Base-by-base conservation (phyloP, 208 protist genomes). In the Angomonas ambiguus region DNA sequence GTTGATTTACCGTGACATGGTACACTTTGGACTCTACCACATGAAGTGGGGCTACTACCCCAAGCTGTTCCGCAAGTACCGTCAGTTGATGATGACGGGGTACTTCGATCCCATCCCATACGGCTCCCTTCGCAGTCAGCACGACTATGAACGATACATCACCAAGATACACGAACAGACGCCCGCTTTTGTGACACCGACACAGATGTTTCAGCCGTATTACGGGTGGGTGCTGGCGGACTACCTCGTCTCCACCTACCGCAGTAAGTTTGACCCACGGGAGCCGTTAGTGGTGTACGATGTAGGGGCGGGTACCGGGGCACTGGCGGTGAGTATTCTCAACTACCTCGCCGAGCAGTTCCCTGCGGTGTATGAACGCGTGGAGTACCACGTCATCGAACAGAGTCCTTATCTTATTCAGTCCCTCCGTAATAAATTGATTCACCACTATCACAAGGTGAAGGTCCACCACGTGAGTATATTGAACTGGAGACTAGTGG, bases 231-330 rank as follows among this genome's bases (percentile, higher is more conserved):
- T 92, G 18, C 49, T 96, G 30, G 88, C 86, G 1, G 88, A 96
- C 60, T 94, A 96, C 68, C 60, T 96, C 10, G 77, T 94, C 2
- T 87, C 83, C n/a, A 87, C 82, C 18, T 65, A 82, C 69, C 74
- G 85, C 34, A 77, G 77, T 10, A 93, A 93, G 76, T 92, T 93
- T 67, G 86, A 93, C 58, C 84, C 86, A 11, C 80, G 85, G 1
- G 88, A 93, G 68, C 91, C 91, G 10, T 80, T 96, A 32, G 69
- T 94, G 25, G 79, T 96, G 28, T 96, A 96, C 74, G 91, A 96
- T 63, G 71, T 96, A 33, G 91, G 91, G 6, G 88, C 86, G 51
- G 91, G 91, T 49, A 93, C 84, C 28, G 91, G 91, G 18, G 85
- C 91, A 1, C 79, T 93, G 33, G 83, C 85, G 25, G 57, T 83